These are phyloP conservation scores for Bromus sterilis DNA, from an alignment of 176 grass and related monocot genomes.

Conservation along the genomic window DNA sequence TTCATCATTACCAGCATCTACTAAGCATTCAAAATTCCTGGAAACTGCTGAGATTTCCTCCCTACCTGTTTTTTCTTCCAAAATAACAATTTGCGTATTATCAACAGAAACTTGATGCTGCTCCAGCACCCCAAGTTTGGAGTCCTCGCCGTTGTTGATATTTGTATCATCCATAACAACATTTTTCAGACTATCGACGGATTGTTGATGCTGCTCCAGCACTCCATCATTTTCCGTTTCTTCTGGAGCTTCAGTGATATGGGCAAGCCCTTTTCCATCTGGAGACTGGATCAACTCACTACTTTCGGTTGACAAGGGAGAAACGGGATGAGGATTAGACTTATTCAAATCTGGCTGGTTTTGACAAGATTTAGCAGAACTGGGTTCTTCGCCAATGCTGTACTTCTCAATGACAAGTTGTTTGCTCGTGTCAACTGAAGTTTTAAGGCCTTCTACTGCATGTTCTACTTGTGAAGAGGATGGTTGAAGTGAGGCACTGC, in stretches of 20 bases:
- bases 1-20: constrained; percentile 7
- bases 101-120: constrained; percentile 30
- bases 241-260: constrained; percentile 24
- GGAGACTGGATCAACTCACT: constrained; percentile 23
- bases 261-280: constrained; percentile 28
- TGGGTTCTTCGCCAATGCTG: constrained; percentile 8
- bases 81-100: not conserved
- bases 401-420: not conserved
- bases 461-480: constrained; percentile 35
- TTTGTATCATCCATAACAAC: constrained; percentile 16
- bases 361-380: constrained; percentile 10
- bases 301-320: constrained; percentile 15
- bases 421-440: constrained; percentile 20
- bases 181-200: not conserved
- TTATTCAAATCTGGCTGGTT: constrained; percentile 14
- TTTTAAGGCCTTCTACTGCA: constrained; percentile 1
- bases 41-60: constrained; percentile 17
- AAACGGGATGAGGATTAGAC: constrained; percentile 17
- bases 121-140: constrained; percentile 9
- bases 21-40: constrained; percentile 2
- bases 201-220: constrained; percentile 18
- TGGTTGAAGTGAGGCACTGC: constrained; percentile 12
- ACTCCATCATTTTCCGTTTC: constrained; percentile 27
- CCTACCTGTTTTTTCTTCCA: constrained; percentile 2
- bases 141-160: constrained; percentile 14